These are phyloP conservation scores for Xylaria cubensis DNA, from an alignment of 495 filamentous ascomycete species.

Conservation along the genomic window DNA sequence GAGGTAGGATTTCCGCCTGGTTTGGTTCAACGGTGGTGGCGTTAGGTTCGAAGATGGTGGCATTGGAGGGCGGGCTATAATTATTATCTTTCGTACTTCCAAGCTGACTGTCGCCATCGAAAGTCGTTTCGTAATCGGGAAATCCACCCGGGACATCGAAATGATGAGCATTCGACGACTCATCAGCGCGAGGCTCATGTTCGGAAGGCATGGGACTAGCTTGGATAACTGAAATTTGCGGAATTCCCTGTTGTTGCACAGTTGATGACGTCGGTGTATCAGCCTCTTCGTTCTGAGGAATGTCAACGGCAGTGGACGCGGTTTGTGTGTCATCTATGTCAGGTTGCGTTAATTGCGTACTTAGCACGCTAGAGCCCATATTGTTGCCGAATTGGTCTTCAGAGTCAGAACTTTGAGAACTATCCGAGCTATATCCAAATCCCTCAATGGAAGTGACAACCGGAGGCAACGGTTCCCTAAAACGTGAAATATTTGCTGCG, in stretches of 20 bases:
- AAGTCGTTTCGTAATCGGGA: slow-evolving; percentile 47
- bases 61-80: neutral
- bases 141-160: slow-evolving; percentile 55
- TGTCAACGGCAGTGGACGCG: slow-evolving; percentile 21
- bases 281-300: neutral
- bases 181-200: slow-evolving; percentile 14
- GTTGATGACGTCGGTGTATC: neutral
- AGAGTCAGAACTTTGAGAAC: slow-evolving; percentile 34
- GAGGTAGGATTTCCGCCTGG: slow-evolving; percentile 29
- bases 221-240: slow-evolving; percentile 46
- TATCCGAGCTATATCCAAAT: slow-evolving; percentile 61
- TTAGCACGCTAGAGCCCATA: neutral
- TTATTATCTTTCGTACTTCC: neutral
- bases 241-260: slow-evolving; percentile 19
- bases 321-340: slow-evolving; percentile 23
- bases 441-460: slow-evolving; percentile 71
- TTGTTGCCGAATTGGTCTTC: slow-evolving; percentile 29
- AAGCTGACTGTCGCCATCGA: slow-evolving; percentile 5
- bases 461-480: slow-evolving; percentile 67
- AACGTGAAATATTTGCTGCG: slow-evolving; percentile 53
- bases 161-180: slow-evolving; percentile 26
- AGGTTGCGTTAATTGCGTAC: slow-evolving; percentile 29
- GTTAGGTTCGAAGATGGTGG: slow-evolving; percentile 33
- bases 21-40: slow-evolving; percentile 25
- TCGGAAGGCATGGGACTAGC: slow-evolving; percentile 42